Percentiles rank a stretch among this genome's conserved stretches.
These are phyloP conservation scores for Aspergillus sclerotialis DNA, from an alignment of 2,329 filamentous ascomycete genomes.

Conservation along the genomic window DNA sequence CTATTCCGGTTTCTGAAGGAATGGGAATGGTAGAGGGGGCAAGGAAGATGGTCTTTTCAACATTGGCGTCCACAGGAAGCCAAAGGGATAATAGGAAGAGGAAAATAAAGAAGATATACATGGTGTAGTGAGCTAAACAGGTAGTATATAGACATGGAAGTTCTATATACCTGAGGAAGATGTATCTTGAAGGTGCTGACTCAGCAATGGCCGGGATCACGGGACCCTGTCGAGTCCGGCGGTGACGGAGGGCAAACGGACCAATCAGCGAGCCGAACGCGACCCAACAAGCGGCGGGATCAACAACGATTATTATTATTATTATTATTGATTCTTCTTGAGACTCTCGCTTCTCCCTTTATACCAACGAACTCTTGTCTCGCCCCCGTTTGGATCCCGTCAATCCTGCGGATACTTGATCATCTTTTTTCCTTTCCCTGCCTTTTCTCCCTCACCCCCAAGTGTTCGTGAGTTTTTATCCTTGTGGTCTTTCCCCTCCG, in stretches of 20 bases:
- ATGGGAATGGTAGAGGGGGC: slow-evolving; percentile 56
- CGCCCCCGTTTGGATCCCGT: no score
- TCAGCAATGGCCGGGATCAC: background rate
- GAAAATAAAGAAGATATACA: slow-evolving; percentile 9
- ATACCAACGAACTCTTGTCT: no score
- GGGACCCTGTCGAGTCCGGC: background rate
- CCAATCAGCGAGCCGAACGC: slow-evolving; percentile 21
- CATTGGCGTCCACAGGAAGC: slow-evolving; percentile 54
- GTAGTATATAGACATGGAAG: no score
- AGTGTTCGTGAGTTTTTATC: slow-evolving; percentile 2
- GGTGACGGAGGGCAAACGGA: slow-evolving; percentile 17
- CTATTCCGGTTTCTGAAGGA: slow-evolving; percentile 48
- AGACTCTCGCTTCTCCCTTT: slow-evolving; percentile 10
- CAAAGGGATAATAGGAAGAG: slow-evolving; percentile 12
- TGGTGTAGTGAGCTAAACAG: slow-evolving; percentile 5
- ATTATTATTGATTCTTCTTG: slow-evolving; percentile 3
- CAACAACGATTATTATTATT: background rate
- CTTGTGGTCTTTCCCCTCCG: slow-evolving; percentile 13
- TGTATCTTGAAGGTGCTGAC: background rate
- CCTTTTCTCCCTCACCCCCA: slow-evolving; percentile 2
- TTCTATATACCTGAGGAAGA: no score
- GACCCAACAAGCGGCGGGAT: background rate
- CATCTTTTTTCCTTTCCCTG: slow-evolving; percentile 4
- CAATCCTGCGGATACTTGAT: no score
- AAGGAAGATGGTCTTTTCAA: slow-evolving; percentile 85